Conservation (phyloP, 345 rosid genomes). For the Ceriops zippeliana region DNA sequence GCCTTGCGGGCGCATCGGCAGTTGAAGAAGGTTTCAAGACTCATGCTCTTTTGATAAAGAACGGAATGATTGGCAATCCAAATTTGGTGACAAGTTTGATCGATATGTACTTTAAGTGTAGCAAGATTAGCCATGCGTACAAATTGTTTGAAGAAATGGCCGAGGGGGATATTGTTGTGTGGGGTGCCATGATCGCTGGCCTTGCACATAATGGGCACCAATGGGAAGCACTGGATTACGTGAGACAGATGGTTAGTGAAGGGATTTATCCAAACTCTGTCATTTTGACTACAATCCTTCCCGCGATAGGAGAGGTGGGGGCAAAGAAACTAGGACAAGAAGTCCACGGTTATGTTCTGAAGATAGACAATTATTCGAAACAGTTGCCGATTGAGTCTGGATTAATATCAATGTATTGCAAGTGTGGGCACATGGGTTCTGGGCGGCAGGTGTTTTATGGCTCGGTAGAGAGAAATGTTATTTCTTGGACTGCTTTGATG, state of each 20-base stretch:
- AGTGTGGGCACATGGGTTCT: constrained; percentile 66
- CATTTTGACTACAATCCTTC: constrained; percentile 58
- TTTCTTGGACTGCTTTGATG: constrained; percentile 88
- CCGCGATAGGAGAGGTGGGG: constrained; percentile 61
- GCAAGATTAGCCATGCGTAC: constrained; percentile 58
- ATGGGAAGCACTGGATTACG: constrained; percentile 55
- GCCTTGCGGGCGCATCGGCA: constrained; percentile 78
- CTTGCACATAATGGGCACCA: constrained; percentile 67
- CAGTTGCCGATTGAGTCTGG: constrained; percentile 61
- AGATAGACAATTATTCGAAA: constrained; percentile 41
- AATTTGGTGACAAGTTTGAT: constrained; percentile 66
- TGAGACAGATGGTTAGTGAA: constrained; percentile 65
- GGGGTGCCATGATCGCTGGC: constrained; percentile 90
- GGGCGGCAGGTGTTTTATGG: constrained; percentile 69
- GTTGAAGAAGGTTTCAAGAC: constrained; percentile 62
- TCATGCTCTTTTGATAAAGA: constrained; percentile 69
- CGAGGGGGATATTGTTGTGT: constrained; percentile 63
- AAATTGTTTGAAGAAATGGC: constrained; percentile 58
- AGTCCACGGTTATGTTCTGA: constrained; percentile 68
- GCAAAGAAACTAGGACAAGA: constrained; percentile 59
- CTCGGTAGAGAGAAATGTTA: constrained; percentile 55
- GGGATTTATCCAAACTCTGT: constrained; percentile 66
- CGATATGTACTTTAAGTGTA: constrained; percentile 79
- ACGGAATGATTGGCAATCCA: constrained; percentile 50
- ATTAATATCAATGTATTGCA: constrained; percentile 82